Base-by-base conservation (phyloP, 2,329 filamentous ascomycete genomes). In the Penicillium polonicum region DNA sequence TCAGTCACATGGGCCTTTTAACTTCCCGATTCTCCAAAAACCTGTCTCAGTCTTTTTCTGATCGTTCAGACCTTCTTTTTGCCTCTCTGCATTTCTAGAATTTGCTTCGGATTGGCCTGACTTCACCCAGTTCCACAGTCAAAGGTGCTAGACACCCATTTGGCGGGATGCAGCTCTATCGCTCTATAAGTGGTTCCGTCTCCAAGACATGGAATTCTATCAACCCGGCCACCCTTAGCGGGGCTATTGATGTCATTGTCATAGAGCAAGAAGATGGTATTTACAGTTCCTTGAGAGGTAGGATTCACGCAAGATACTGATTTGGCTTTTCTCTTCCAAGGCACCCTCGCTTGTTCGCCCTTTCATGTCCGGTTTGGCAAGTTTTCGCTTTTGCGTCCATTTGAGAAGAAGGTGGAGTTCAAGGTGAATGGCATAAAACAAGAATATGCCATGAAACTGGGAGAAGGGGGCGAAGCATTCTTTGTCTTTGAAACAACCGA, bases 151-250 rank as follows among this genome's bases (percentile, higher is more conserved):
- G 55, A 60, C 45, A 62, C 52, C 53, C 52, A 58, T 54, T 44
- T 60, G 61, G 64, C 68, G 72, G 81, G 75, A 97, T 97, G 94
- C 92, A 97, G 83, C 97, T 97, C 89, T 92, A 97, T 67, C 86
- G 94, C 67, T 96, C 92, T 72, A 85, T 97, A 69, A 94, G 91
- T 76, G 92, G 92, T 74, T 95, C 92, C 52, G 93, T 99, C 69
- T 96, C 92, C 68, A 97, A 94, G 79, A 93, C 94, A 76, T 99
- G 94, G 94, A 99, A 99, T 78, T 97, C 92, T 27, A 96, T 99
- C 82, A 99, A 99, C 76, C 94, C 94, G 50, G 92, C 94, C 44
- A 99, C 94, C 13, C 85, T 99, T 57, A 96, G 91, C 79, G 94
- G 94, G 71, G 94, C 94, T 71, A 97, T 99, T 79, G 94, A 99